A percentile compares a stretch with the other conserved stretches of the same genome.
Conservation (phyloP, 441 rosid genomes). For the Adansonia madagascariensis region DNA sequence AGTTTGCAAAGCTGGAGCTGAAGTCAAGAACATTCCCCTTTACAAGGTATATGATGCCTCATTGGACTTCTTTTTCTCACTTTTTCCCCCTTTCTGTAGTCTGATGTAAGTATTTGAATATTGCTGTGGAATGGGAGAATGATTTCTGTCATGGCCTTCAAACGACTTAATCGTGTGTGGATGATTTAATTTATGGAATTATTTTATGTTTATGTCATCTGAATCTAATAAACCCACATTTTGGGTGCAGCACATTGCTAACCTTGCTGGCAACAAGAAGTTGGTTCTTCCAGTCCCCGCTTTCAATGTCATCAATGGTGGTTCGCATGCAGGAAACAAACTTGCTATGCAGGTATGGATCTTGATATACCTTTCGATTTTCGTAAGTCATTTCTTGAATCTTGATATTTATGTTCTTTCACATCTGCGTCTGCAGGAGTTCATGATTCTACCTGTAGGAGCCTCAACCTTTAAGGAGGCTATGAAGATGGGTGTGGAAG, state of each 20-base stretch:
- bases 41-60: constrained; percentile 62
- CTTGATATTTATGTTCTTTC: constrained; percentile 9
- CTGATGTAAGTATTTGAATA: neutral
- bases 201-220: neutral
- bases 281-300: constrained; percentile 95
- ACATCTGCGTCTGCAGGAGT: constrained; percentile 56
- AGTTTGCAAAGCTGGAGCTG: constrained; percentile 95
- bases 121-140: neutral
- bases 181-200: neutral
- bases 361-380: constrained; percentile 8
- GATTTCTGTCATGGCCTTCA: neutral
- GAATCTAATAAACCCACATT: constrained; percentile 19
- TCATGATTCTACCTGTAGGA: constrained; percentile 92
- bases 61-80: neutral
- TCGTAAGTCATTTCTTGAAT: neutral
- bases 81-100: neutral
- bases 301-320: constrained; percentile 96
- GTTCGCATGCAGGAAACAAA: constrained; percentile 97
- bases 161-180: neutral
- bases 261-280: constrained; percentile 85
- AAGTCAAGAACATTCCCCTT: constrained; percentile 74
- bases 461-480: constrained; percentile 88
- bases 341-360: constrained; percentile 87
- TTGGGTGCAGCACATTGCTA: constrained; percentile 82
- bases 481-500: constrained; percentile 97